Evolutionary conservation across 75 land plant species (phyloP), one percentile per base, ranked within the genome.

Genomic region (Cupressus sempervirens): DNA sequence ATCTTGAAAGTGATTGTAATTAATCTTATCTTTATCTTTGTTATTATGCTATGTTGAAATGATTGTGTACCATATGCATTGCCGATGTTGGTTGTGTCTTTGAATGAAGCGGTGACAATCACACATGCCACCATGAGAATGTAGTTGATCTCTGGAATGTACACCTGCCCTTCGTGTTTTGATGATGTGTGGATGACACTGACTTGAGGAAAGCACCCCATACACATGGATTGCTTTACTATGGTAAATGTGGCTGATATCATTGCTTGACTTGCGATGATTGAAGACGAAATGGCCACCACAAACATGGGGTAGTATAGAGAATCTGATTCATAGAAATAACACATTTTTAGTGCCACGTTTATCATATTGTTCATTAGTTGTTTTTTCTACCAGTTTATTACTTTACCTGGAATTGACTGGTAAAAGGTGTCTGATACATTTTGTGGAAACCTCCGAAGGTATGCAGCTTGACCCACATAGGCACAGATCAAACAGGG

Each of bases 401-500:
- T 43, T 43, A 6, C 36, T 70, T 80, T 88, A 91, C 96, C 84
- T 86, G 94, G 98, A 70, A 87, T 91, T 15, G 98, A 94, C 5
- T 90, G 84, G 81, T 93, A 94, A 76, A 96, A 94, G 13, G 93
- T 87, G 7, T 92, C 43, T 1, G 35, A 80, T 23, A 92, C 91
- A 62, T 96, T 16, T 12, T 77, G 38, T 1, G 93, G 95, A 82
- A 83, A 86, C 76, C 89, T 88, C 12, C 85, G 73, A 54, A 96
- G 92, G 50, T 91, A 96, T 48, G 98, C 93, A 35, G 95, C 98
- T 89, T 96, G 98, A 4, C 98, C 98, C 40, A 86, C 85, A 68
- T 96, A 96, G 16, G 97, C 95, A 53, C 41, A 46, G 30, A 92
- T 32, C 72, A 95, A 53, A 58, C 91, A 84, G 45, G 95, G 97